A percentile compares a stretch with the other conserved stretches of the same genome.
These are phyloP conservation scores for Excoecaria cochinchinensis DNA, from an alignment of 345 rosid species.

Conservation along the genomic window DNA sequence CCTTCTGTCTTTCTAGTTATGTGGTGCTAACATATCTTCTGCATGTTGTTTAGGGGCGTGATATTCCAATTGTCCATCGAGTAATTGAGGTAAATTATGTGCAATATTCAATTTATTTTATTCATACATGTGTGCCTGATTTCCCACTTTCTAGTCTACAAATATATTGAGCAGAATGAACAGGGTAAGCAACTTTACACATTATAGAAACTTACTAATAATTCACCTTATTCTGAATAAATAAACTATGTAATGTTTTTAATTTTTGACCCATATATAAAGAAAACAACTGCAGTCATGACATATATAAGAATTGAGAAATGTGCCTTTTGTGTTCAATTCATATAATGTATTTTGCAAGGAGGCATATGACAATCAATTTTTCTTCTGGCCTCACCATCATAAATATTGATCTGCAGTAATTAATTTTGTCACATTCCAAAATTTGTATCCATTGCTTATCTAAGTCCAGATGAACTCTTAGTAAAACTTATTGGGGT, in stretches of 20 bases:
- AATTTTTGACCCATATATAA: neutral
- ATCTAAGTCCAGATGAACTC: neutral
- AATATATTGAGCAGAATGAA: neutral
- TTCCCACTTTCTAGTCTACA: neutral
- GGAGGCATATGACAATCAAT: neutral
- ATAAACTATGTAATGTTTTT: neutral
- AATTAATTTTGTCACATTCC: too few relatives aligned
- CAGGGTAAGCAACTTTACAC: neutral
- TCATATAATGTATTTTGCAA: neutral
- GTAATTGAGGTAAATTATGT: conserved; percentile 41
- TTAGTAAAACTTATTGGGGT: neutral
- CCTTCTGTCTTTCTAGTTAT: neutral
- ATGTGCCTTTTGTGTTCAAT: neutral
- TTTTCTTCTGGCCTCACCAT: too few relatives aligned
- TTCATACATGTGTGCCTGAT: neutral
- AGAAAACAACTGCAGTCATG: neutral
- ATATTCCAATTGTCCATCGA: conserved; percentile 52
- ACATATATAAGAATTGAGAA: neutral
- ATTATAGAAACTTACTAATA: neutral
- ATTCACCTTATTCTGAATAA: neutral
- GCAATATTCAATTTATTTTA: conserved; percentile 1
- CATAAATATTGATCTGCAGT: neutral
- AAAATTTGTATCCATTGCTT: neutral
- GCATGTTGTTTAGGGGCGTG: conserved; percentile 31
- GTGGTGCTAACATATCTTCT: conserved; percentile 12